Base-by-base conservation (phyloP, 1,284 basidiomycete species). In the Melampsora americana region DNA sequence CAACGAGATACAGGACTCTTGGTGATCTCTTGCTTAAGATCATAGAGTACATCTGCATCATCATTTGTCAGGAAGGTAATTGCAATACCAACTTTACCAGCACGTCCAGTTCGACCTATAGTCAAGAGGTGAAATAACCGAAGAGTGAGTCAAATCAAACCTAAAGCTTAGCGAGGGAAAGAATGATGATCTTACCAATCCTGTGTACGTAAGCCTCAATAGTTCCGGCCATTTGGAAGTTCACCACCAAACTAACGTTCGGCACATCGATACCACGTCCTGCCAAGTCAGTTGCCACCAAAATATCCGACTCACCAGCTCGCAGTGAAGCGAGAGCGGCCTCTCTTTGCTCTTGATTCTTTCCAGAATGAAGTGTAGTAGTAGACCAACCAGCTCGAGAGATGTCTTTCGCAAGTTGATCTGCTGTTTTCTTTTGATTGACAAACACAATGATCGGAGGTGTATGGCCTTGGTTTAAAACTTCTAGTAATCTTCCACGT, bases 241-340 rank as follows among this genome's bases (percentile, higher is more conserved):
- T 99, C 86, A 98, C 89, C 79, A 99, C 95, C 72, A 97, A 86
- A 75, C 90, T 91, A 77, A 98, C 95, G 83, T 99, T 92, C 78
- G 93, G 92, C 4, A 99, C 93, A 84, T 99, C 96, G 83, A 99
- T 98, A 88, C 95, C 95, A 82, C 95, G 90, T 68, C 96, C 95
- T 28, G 96, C 95, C 71, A 99, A 86, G 84, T 99, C 96, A 20
- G 95, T 99, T 0, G 96, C 96, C 42, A 99, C 95, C 5, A 99
- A 87, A 48, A 93, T 88, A 82, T 90, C 89, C 42, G 90, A 86
- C 75, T 91, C 89, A 68, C 95, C 95, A 46, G 87, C 89, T 9
- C 96, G 90, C 76, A 99, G 85, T 0, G 91, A 85, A 79, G 92
- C 90, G 77, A 99, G 85, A 0, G 95, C 89, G 0, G 91, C 92